Percentiles rank a stretch among this genome's conserved stretches.
Conservation (phyloP, 352 stramenopile genomes). For the Pythium pectinolyticum region DNA sequence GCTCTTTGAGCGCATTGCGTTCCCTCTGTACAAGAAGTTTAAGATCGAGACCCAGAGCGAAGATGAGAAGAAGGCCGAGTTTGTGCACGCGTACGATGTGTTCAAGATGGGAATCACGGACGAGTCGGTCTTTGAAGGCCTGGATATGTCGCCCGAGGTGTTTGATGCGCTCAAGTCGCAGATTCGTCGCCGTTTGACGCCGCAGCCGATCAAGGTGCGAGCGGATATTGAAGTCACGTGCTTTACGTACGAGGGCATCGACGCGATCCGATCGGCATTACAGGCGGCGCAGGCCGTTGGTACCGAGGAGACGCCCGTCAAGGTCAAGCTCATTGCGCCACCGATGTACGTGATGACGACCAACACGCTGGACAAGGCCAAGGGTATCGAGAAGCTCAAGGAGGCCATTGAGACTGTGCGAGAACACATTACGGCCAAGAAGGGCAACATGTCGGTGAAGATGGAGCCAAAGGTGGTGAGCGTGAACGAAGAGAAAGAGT, state of each 20-base stretch:
- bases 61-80: constrained; percentile 88
- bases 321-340: constrained; percentile 99
- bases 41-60: constrained; percentile 81
- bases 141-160: constrained; percentile 90
- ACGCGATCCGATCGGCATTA: constrained; percentile 97
- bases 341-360: constrained; percentile 99
- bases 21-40: constrained; percentile 98
- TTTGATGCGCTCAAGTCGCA: constrained; percentile 93
- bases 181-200: constrained; percentile 96
- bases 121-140: constrained; percentile 77
- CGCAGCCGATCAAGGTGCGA: constrained; percentile 99
- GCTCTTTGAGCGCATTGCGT: constrained; percentile 92
- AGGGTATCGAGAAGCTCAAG: constrained; percentile 96
- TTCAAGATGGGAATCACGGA: constrained; percentile 98
- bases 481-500: constrained; percentile 98
- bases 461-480: constrained; percentile 99
- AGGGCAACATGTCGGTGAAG: constrained; percentile 95
- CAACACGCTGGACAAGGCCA: constrained; percentile 98
- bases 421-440: constrained; percentile 94
- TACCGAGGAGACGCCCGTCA: constrained; percentile 92
- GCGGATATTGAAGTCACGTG: constrained; percentile 99
- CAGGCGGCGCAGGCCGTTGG: constrained; percentile 85
- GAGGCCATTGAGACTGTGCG: constrained; percentile 95
- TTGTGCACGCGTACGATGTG: constrained; percentile 98
- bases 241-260: constrained; percentile 99